Evolutionary conservation across 164 flowering plant genomes (phyloP), one percentile per base, ranked within the genome.

Genomic region (Cinnamomum micranthum): DNA sequence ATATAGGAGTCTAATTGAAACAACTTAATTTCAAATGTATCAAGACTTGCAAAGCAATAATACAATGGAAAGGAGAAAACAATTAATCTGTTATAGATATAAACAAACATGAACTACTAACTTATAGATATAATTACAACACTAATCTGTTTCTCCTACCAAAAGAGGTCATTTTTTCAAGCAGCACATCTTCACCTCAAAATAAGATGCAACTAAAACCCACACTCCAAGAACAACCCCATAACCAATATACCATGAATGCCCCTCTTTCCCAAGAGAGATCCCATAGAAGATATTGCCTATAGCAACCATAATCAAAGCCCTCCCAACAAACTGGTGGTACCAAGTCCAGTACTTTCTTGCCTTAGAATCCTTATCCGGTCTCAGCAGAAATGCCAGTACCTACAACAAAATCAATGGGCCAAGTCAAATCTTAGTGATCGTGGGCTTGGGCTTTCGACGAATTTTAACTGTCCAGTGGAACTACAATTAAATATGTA

Each of bases 331-430:
- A 33, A 22, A 64, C 59, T 80, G 58, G 70, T 92, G 97, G 77
- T 89, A 90, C 92, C 92, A 89, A 71, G 87, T 90, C 97, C 94
- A 92, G 70, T 87, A 92, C 68, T 82, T 87, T 35, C 97, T 74
- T 51, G 71, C 74, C 70, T 91, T 91, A 0, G 94, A 79, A 5
- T 33, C 75, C 82, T 84, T 87, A 35, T 81, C 70, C 2, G 93
- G 93, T 65, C 93, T 75, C 59, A 74, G 80, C 77, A 88, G 74
- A 69, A 90, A 59, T 1, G 97, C 92, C 67, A 84, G 74, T 59
- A 85, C 85, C 91, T 89, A 25, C 68, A 72, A 41, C 11, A 72
- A 27, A 31, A 23, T 19, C 35, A 14, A 1, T 15, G 13, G n/a
- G n/a, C 60, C 60, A 55, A 41, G 47, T 55, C 60, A 55, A 55